These are phyloP conservation scores for Tephrocybe sp. DNA, from an alignment of 768 basidiomycete species.

Conservation along the genomic window DNA sequence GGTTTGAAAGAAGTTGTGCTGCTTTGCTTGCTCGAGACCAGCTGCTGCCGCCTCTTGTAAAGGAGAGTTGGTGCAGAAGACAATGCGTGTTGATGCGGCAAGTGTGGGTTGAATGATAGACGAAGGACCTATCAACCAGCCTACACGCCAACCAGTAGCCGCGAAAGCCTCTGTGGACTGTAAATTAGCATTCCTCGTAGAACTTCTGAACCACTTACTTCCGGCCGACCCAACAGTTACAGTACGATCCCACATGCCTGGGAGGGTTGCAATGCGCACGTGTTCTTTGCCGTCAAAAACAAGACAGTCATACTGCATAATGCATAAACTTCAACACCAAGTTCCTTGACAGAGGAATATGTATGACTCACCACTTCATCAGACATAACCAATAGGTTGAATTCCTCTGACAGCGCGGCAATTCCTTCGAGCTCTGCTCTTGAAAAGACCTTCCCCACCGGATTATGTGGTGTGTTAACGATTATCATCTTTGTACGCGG, in stretches of 20 bases:
- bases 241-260: slow-evolving; percentile 98
- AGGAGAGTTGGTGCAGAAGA: slow-evolving; percentile 94
- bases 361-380: slow-evolving; percentile 97
- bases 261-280: slow-evolving; percentile 89
- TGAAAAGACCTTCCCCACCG: slow-evolving; percentile 96
- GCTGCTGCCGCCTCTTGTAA: slow-evolving; percentile 91
- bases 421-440: slow-evolving; percentile 80
- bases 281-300: slow-evolving; percentile 89
- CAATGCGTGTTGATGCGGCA: slow-evolving; percentile 90
- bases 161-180: slow-evolving; percentile 80
- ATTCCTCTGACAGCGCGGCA: slow-evolving; percentile 85
- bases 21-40: slow-evolving; percentile 79
- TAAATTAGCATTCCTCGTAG: neutral
- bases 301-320: slow-evolving; percentile 95
- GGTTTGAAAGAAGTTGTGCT: slow-evolving; percentile 74
- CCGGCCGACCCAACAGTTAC: slow-evolving; percentile 96
- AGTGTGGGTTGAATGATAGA: slow-evolving; percentile 84
- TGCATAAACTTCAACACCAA: no score
- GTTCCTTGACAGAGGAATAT: neutral
- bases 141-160: slow-evolving; percentile 96
- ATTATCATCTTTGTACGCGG: slow-evolving; percentile 93
- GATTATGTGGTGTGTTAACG: slow-evolving; percentile 96
- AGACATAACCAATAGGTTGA: slow-evolving; percentile 88
- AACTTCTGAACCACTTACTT: slow-evolving; percentile 50
- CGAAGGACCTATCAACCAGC: slow-evolving; percentile 90